phyloP scores from a whole-genome alignment of 768 basidiomycete species.

The Leccinellum rugosiceps region DNA sequence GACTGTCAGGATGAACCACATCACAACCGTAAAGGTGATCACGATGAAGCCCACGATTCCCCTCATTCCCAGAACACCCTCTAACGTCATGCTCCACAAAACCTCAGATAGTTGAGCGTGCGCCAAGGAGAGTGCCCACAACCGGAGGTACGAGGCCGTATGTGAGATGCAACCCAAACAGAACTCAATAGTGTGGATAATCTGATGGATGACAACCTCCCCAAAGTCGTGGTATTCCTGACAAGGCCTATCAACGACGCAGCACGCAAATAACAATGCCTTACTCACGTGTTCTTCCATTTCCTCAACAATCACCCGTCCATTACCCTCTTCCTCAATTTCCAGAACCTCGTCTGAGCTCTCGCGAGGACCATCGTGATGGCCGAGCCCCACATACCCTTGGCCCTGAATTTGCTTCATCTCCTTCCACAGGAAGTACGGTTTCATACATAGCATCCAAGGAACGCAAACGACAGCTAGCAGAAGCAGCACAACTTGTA shows the following conservation, averaged over 20 bases:
- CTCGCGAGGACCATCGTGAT: conserved; percentile 53
- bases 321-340: conserved; percentile 80
- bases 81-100: conserved; percentile 86
- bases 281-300: conserved; percentile 67
- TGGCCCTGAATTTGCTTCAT: conserved; percentile 77
- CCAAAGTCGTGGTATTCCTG: conserved; percentile 89
- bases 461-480: conserved; percentile 88
- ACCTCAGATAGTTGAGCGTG: conserved; percentile 97
- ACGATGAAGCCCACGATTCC: conserved; percentile 58
- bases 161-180: conserved; percentile 99
- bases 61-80: conserved; percentile 53
- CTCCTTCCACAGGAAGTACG: conserved; percentile 89
- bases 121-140: conserved; percentile 97
- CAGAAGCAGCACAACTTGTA: conserved; percentile 77
- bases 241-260: conserved; percentile 9
- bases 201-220: conserved; percentile 94
- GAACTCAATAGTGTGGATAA: conserved; percentile 99
- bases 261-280: conserved; percentile 7
- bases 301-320: conserved; percentile 69
- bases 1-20: conserved; percentile 84
- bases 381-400: conserved; percentile 74
- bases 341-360: conserved; percentile 63
- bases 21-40: conserved; percentile 45
- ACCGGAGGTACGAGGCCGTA: conserved; percentile 87
- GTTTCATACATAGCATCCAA: conserved; percentile 90